Conservation (phyloP, 495 filamentous ascomycete species). For the Pseudevernia furfuracea region DNA sequence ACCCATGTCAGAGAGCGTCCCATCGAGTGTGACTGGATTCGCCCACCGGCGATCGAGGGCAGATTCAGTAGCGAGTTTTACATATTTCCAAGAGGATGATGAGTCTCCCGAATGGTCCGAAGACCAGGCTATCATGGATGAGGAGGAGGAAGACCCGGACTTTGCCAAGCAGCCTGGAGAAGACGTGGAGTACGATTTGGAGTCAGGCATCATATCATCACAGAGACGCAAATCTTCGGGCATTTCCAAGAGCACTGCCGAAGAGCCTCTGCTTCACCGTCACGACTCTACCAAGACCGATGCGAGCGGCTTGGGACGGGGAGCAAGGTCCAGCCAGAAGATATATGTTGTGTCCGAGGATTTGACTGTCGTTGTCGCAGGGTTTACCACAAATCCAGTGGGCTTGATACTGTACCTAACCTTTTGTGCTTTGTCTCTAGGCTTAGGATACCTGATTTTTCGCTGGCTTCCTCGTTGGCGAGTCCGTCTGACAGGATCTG, state of each 20-base stretch:
- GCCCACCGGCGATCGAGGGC: conserved; percentile 66
- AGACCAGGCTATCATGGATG: conserved; percentile 46
- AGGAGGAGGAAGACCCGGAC: conserved; percentile 48
- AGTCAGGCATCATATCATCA: conserved; percentile 26
- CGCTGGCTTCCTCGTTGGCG: conserved; percentile 87
- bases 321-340: conserved; percentile 67
- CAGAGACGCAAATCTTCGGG: conserved; percentile 49
- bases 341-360: conserved; percentile 90
- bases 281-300: conserved; percentile 50
- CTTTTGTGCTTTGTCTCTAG: conserved; percentile 63
- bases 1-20: conserved; percentile 89
- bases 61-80: conserved; percentile 81
- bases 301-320: conserved; percentile 47
- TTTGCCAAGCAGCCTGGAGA: conserved; percentile 36
- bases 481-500: conserved; percentile 63
- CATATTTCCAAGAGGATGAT: conserved; percentile 66
- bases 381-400: conserved; percentile 66
- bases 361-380: conserved; percentile 82
- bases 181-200: conserved; percentile 33
- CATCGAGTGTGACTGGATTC: conserved; percentile 82
- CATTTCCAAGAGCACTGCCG: conserved; percentile 51
- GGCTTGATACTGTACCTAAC: conserved; percentile 61
- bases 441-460: conserved; percentile 73
- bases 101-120: conserved; percentile 44
- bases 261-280: conserved; percentile 65